A percentile compares a stretch with the other conserved stretches of the same genome.
phyloP scores from a whole-genome alignment of 2,329 filamentous ascomycete species.

The Blumeria hordei region DNA sequence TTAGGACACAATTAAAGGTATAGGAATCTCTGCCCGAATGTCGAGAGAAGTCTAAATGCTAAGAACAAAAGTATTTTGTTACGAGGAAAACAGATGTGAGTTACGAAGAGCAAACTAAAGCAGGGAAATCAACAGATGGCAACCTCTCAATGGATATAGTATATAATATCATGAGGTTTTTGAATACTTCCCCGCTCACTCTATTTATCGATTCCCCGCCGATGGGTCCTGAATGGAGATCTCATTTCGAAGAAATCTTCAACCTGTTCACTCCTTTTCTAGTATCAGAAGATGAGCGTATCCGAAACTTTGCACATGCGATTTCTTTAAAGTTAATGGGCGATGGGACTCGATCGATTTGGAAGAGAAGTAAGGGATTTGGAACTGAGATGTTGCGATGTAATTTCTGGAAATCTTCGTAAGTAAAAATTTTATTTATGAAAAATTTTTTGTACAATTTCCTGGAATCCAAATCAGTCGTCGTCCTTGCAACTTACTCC shows the following conservation, averaged over 20 bases:
- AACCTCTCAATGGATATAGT: slow-evolving; percentile 20
- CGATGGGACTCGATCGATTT: slow-evolving; percentile 8
- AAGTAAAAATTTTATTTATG: slow-evolving; percentile 4
- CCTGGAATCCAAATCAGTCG: neutral
- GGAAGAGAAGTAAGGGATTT: slow-evolving; percentile 7
- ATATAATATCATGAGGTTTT: slow-evolving; percentile 30
- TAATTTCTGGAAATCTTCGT: slow-evolving; percentile 17
- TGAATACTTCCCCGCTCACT: slow-evolving; percentile 27
- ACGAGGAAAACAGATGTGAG: slow-evolving; percentile 10
- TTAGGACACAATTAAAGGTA: slow-evolving; percentile 32
- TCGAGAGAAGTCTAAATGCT: too few species aligned
- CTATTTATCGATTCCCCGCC: slow-evolving; percentile 21
- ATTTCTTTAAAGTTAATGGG: slow-evolving; percentile 13
- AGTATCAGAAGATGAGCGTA: slow-evolving; percentile 13
- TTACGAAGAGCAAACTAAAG: slow-evolving; percentile 17
- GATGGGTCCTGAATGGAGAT: slow-evolving; percentile 16
- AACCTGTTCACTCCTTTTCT: slow-evolving; percentile 13
- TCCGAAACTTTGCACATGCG: slow-evolving; percentile 11
- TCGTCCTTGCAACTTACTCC: neutral
- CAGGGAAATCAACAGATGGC: slow-evolving; percentile 19
- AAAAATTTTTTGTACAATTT: too few species aligned
- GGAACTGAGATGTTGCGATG: slow-evolving; percentile 8
- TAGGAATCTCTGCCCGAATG: neutral
- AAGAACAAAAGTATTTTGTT: slow-evolving; percentile 5
- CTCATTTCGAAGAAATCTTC: slow-evolving; percentile 14